These are phyloP conservation scores for Phytophthora multivora DNA, from an alignment of 352 stramenopile species.

Conservation along the genomic window DNA sequence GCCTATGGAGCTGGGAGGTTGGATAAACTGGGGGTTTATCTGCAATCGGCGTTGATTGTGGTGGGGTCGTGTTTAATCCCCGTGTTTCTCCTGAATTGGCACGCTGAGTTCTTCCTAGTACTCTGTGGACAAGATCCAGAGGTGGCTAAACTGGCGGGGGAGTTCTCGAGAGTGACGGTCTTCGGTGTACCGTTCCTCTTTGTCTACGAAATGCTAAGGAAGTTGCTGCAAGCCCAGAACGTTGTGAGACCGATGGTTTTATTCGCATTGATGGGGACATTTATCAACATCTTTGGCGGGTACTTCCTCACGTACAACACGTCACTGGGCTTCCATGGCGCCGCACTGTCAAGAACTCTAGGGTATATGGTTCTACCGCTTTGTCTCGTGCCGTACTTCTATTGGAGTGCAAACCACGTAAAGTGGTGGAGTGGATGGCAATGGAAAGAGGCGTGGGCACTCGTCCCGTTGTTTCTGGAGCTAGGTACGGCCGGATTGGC, in stretches of 20 bases:
- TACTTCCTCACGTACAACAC: conserved; percentile 82
- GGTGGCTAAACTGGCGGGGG: conserved; percentile 54
- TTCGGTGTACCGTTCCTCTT: conserved; percentile 82
- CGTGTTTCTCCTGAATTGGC: conserved; percentile 66
- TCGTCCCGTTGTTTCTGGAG: conserved; percentile 56
- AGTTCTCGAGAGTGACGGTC: conserved; percentile 65
- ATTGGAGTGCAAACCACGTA: conserved; percentile 33
- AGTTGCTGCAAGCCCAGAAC: conserved; percentile 76
- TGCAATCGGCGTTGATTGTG: conserved; percentile 67
- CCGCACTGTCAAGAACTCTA: conserved; percentile 63
- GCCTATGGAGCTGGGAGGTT: conserved; percentile 64
- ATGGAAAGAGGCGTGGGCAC: conserved; percentile 39
- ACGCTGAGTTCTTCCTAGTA: conserved; percentile 59
- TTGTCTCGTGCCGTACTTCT: conserved; percentile 60
- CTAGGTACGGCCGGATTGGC: conserved; percentile 53
- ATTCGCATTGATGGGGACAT: conserved; percentile 55
- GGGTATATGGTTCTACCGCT: conserved; percentile 61
- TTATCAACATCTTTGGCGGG: conserved; percentile 67
- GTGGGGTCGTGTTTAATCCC: conserved; percentile 51
- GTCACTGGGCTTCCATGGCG: conserved; percentile 70
- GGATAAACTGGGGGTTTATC: conserved; percentile 78
- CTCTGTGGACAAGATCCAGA: conserved; percentile 57
- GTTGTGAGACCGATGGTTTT: conserved; percentile 67
- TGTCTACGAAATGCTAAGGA: conserved; percentile 76
- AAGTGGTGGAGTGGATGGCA: conserved; percentile 59